Evolutionary conservation across 1,284 basidiomycete genomes (phyloP), one percentile per base, ranked within the genome.

Genomic region (Melanopsichium pennsylvanicum): DNA sequence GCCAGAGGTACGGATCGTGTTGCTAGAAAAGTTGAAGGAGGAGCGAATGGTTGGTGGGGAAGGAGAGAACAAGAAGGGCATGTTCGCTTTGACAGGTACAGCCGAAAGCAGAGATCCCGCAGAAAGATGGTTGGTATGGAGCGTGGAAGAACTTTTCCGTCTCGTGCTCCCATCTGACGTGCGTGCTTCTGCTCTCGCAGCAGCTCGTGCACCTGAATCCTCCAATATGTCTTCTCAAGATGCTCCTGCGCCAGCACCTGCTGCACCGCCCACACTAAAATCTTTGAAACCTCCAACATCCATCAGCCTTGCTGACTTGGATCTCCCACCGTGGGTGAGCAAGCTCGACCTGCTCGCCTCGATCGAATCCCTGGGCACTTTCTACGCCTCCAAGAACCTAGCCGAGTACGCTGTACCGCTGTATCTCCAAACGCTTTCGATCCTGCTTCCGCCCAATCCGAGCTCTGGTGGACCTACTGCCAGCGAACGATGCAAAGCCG

Each of bases 321-420:
- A 72, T n/a, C 67, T 81, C 13, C 81, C 81, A 3, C 36, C 71
- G 3, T 82, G 81, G 81, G 70, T 81, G 2, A 57, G 68, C 1
- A 61, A 60, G 21, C 70, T 75, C 35, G 79, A 81, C 25, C 27
- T 82, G 2, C 76, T 79, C 29, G 69, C 69, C 10, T 74, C 70
- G n/a, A 61, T 81, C 49, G 81, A 82, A 58, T 62, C 78, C 5
- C 72, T 82, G 8, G 81, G 81, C 36, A 70, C 67, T 15, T 77
- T 81, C 21, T 82, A 82, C 52, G 76, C 80, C 4, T 27, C 52
- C 6, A 68, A 76, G 33, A 56, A 57, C 37, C 63, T 76, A 2
- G 64, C 73, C 12, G 77, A 81, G 44, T 81, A 74, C 40, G 81
- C 81, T 2, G 75, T 81, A 23, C 80, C 81, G 9, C 68, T 82